These are phyloP conservation scores for Suillus placidus DNA, from an alignment of 768 basidiomycete genomes.

Conservation along the genomic window DNA sequence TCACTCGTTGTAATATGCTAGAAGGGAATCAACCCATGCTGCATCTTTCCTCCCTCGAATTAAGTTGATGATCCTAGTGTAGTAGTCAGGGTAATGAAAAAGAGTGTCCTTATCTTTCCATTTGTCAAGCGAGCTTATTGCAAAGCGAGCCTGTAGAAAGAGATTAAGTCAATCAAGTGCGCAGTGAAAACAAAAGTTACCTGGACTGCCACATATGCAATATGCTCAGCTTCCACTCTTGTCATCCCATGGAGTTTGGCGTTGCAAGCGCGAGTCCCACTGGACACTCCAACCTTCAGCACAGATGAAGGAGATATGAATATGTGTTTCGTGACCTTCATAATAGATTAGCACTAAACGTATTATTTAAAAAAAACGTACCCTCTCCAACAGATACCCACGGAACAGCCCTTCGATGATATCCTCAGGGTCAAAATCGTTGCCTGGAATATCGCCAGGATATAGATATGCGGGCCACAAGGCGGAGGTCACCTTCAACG, in stretches of 20 bases:
- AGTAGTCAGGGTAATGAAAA: background rate
- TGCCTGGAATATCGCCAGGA: background rate
- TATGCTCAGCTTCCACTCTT: constrained; percentile 10
- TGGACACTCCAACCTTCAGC: background rate
- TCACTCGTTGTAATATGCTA: background rate
- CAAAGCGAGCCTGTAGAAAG: background rate
- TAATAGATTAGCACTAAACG: background rate
- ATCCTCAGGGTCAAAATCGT: constrained; percentile 3
- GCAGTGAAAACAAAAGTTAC: background rate
- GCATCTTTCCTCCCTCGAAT: background rate
- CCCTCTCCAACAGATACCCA: constrained; percentile 6
- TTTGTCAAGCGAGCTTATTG: background rate
- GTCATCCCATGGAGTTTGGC: constrained; percentile 5
- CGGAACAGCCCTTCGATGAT: constrained; percentile 5
- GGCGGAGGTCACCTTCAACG: background rate
- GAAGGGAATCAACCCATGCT: background rate
- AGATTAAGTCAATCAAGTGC: background rate
- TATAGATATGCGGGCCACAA: constrained; percentile 10
- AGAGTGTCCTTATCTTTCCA: background rate
- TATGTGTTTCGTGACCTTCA: constrained; percentile 4
- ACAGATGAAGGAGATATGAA: constrained; percentile 3
- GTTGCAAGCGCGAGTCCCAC: constrained; percentile 1
- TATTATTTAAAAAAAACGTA: background rate
- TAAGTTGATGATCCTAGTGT: background rate
- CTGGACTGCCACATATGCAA: constrained; percentile 3